A percentile compares a stretch with the other conserved stretches of the same genome.
These are phyloP conservation scores for Trichoderma semiorbis DNA, from an alignment of 2,329 filamentous ascomycete genomes.

Conservation along the genomic window DNA sequence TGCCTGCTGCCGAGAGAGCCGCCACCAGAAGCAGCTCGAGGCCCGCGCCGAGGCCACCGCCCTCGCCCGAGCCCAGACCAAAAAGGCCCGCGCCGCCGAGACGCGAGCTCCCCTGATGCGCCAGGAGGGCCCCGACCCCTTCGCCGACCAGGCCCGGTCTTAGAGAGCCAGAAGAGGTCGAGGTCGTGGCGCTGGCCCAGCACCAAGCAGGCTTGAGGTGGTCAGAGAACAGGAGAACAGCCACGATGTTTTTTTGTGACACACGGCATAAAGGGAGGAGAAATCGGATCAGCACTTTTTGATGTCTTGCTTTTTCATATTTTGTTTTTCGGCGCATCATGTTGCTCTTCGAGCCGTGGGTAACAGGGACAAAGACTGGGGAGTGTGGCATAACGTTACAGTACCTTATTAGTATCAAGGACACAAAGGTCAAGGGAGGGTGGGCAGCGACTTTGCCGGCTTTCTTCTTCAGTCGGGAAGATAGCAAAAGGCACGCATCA, in stretches of 20 bases:
- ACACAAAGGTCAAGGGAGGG: neutral
- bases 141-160: conserved; percentile 35
- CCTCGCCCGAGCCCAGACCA: conserved; percentile 46
- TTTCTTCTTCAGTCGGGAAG: neutral
- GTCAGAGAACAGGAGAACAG: neutral
- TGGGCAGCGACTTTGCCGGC: neutral
- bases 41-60: conserved; percentile 49
- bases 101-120: conserved; percentile 37
- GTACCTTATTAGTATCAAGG: neutral
- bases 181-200: neutral
- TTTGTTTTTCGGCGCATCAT: conserved; percentile 11
- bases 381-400: neutral
- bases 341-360: conserved; percentile 16
- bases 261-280: neutral
- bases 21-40: conserved; percentile 40
- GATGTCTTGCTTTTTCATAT: conserved; percentile 2
- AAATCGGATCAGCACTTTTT: conserved; percentile 4
- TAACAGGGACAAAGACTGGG: neutral
- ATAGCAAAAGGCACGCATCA: neutral
- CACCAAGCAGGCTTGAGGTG: conserved; percentile 15
- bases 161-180: conserved; percentile 24
- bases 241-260: conserved; percentile 2
- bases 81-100: conserved; percentile 38
- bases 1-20: conserved; percentile 51
- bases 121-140: conserved; percentile 33